Evolutionary conservation across 805 yeast species (phyloP).

Genomic region (Lachancea nothofagi): DNA sequence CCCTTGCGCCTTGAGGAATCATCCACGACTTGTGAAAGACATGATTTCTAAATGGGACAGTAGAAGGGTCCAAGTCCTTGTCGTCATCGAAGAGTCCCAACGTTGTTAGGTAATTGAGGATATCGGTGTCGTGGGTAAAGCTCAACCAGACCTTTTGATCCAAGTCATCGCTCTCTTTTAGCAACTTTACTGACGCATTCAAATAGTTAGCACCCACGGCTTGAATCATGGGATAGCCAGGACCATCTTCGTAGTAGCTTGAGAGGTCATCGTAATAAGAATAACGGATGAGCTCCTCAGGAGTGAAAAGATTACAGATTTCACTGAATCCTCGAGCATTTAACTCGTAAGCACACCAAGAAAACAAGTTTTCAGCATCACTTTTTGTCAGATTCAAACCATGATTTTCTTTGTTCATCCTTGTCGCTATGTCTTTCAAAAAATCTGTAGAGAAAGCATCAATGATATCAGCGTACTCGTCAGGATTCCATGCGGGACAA

Average conservation of each 20-base stretch:
- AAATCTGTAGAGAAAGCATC: slow-evolving; percentile 31
- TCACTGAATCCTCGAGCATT: slow-evolving; percentile 63
- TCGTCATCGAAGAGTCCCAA: slow-evolving; percentile 45
- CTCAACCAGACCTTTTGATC: slow-evolving; percentile 56
- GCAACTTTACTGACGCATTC: slow-evolving; percentile 44
- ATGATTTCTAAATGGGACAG: slow-evolving; percentile 40
- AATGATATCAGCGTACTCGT: slow-evolving; percentile 15
- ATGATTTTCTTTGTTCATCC: slow-evolving; percentile 52
- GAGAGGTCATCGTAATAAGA: slow-evolving; percentile 56
- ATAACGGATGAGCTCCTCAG: slow-evolving; percentile 57
- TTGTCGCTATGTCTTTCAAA: slow-evolving; percentile 47
- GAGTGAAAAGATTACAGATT: slow-evolving; percentile 63
- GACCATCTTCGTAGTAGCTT: slow-evolving; percentile 58
- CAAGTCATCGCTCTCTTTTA: slow-evolving; percentile 45
- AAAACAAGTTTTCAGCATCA: slow-evolving; percentile 51
- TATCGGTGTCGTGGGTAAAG: slow-evolving; percentile 70
- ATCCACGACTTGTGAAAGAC: slow-evolving; percentile 45
- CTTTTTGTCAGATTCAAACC: slow-evolving; percentile 45
- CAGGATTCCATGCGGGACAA: slow-evolving; percentile 36
- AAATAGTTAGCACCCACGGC: slow-evolving; percentile 59
- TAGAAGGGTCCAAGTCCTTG: slow-evolving; percentile 39
- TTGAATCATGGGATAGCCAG: slow-evolving; percentile 53
- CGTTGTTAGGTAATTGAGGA: slow-evolving; percentile 57
- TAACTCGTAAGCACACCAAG: slow-evolving; percentile 69
- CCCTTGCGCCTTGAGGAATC: slow-evolving; percentile 54